Conservation (phyloP, 1,139 yeast genomes). For the Sugiyamaella paludigena region DNA sequence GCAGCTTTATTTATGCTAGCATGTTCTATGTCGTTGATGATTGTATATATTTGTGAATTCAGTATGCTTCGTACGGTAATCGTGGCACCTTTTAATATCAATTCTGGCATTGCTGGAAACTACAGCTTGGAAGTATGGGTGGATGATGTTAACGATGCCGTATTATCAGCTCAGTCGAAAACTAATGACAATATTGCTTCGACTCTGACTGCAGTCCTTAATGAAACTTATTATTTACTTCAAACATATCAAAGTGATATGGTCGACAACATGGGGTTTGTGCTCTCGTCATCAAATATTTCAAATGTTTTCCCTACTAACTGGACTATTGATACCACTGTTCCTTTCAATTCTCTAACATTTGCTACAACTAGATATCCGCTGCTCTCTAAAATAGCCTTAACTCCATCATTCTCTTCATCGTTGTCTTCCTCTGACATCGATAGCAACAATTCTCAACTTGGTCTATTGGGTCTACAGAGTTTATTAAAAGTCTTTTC, state of each 20-base stretch:
- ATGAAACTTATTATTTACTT: slow-evolving; percentile 6
- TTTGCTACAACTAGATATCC: slow-evolving; percentile 4
- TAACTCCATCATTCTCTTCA: background rate
- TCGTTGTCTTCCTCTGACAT: background rate
- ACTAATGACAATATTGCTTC: slow-evolving; percentile 5
- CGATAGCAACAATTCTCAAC: background rate
- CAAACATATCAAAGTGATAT: slow-evolving; percentile 3
- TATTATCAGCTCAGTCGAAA: slow-evolving; percentile 1
- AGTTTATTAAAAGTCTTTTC: background rate
- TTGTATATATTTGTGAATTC: slow-evolving; percentile 10
- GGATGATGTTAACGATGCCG: slow-evolving; percentile 2
- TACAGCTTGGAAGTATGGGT: slow-evolving; percentile 1
- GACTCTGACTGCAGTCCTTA: slow-evolving; percentile 1
- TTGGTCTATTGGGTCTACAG: background rate
- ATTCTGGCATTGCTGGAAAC: background rate
- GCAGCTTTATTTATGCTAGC: slow-evolving; percentile 6
- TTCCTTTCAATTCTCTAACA: slow-evolving; percentile 3
- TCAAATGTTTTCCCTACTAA: slow-evolving; percentile 2
- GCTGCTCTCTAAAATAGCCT: background rate
- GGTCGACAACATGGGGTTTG: slow-evolving; percentile 5
- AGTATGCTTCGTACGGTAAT: slow-evolving; percentile 4
- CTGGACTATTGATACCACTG: background rate
- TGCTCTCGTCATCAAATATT: slow-evolving; percentile 4
- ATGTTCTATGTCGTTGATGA: slow-evolving; percentile 6
- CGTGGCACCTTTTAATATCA: background rate